Base-by-base conservation (phyloP, 2,329 filamentous ascomycete species). In the Dothideomycetes sp. region DNA sequence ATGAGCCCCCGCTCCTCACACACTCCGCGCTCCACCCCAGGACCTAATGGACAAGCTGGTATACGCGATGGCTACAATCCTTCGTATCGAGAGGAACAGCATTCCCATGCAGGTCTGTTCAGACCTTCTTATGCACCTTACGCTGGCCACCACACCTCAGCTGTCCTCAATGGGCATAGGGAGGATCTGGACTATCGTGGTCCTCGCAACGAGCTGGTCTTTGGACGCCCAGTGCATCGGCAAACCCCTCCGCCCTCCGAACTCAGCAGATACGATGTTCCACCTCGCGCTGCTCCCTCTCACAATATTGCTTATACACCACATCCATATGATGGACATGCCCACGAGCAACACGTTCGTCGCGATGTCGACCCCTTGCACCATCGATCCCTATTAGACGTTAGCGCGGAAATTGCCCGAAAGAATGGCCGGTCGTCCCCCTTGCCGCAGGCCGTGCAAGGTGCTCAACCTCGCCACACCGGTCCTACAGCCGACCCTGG, bases 401-500 rank as follows among this genome's bases (percentile, higher is more conserved):
- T 94, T 9, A 70, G 73, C 32, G 62, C 69, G 11, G 85, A 93
- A 50, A 80, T 84, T 42, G 79, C 81, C 44, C 87, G 86, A 53
- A 78, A 85, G 38, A 83, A 81, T 48, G 88, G 88, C 2, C 79
- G 88, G 36, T 72, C 86, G 30, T 95, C 89, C 7, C 89, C 89
- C 2, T 66, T 95, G 12, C 89, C 89, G 1, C 89, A 95, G 59
- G 88, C 89, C 16, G 88, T 95, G 1, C 88, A 95, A 56, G 89
- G 89, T 16, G 88, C 84, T 1, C 88, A 94, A 57, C 77, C 81
- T 12, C 83, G 87, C 51, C 75, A 83, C 30, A 73, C 83, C 38
- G 84, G 83, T 3, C 84, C 86, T 4, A 77, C 79, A 11, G 83
- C 81, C 12, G 87, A 94, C 57, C 83, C 86, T 9, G 83, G 83